Evolutionary conservation across 2,329 filamentous ascomycete genomes (phyloP).

Genomic region (Microsporum canis): DNA sequence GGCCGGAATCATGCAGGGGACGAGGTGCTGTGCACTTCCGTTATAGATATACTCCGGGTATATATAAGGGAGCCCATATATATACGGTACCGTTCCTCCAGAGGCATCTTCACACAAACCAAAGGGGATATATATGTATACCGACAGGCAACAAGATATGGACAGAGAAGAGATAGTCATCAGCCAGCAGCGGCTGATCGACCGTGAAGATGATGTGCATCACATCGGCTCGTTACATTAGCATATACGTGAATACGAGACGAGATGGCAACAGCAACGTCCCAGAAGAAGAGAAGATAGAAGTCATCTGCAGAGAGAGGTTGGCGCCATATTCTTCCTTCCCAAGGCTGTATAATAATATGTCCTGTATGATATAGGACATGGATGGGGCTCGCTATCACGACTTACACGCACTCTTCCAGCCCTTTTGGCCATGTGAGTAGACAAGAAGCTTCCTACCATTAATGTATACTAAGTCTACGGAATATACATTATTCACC

Average conservation of each 20-base stretch:
- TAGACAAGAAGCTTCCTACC: neutral
- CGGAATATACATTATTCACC: neutral
- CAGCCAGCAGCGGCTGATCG: neutral
- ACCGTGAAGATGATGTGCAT: neutral
- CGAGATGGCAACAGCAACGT: neutral
- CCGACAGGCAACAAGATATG: neutral
- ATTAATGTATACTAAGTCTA: no score
- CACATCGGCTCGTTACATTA: neutral
- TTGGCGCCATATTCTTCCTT: no score
- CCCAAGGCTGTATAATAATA: no score
- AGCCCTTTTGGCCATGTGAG: neutral
- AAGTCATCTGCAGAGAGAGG: neutral
- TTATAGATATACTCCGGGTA: no score
- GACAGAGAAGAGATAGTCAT: neutral
- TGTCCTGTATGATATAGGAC: neutral
- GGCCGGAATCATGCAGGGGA: neutral
- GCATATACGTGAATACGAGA: neutral
- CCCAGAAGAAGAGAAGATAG: neutral
- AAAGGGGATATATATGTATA: neutral
- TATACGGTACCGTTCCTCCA: no score
- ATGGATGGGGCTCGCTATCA: neutral
- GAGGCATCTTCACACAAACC: neutral
- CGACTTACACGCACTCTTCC: neutral
- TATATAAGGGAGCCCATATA: no score
- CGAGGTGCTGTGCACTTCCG: neutral